Conservation (phyloP, 2,329 filamentous ascomycete genomes). For the Penicillium sp. region DNA sequence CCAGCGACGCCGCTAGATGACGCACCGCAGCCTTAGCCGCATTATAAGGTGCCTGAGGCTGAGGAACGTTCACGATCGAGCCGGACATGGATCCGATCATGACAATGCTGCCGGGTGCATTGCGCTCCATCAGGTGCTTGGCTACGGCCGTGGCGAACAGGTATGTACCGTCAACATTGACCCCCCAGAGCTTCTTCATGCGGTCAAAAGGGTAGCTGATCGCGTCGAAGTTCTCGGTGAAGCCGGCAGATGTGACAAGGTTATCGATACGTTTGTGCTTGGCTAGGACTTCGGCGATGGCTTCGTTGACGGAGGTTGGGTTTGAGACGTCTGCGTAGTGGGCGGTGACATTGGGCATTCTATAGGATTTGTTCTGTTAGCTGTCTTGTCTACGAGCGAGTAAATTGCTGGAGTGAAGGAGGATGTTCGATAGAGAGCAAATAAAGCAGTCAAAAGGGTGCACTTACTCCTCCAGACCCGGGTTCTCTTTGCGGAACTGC, state of each 20-base stretch:
- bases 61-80: slow-evolving; percentile 89
- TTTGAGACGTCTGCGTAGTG: slow-evolving; percentile 88
- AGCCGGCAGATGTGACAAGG: slow-evolving; percentile 93
- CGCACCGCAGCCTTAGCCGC: slow-evolving; percentile 89
- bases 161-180: slow-evolving; percentile 93
- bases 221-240: slow-evolving; percentile 94
- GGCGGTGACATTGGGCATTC: slow-evolving; percentile 79
- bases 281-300: slow-evolving; percentile 69
- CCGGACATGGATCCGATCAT: slow-evolving; percentile 97
- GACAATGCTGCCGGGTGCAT: slow-evolving; percentile 80
- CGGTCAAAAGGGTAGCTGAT: slow-evolving; percentile 88
- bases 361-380: slow-evolving; percentile 35
- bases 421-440: background rate
- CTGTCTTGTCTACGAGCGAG: background rate
- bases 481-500: slow-evolving; percentile 78
- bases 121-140: slow-evolving; percentile 83
- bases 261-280: slow-evolving; percentile 84
- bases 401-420: background rate
- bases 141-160: slow-evolving; percentile 83
- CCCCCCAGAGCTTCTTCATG: slow-evolving; percentile 89
- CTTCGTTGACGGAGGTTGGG: slow-evolving; percentile 74
- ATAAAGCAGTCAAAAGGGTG: background rate
- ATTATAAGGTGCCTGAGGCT: slow-evolving; percentile 92
- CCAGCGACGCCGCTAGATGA: slow-evolving; percentile 82
- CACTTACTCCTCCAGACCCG: slow-evolving; percentile 67